Evolutionary conservation across 2,329 filamentous ascomycete genomes (phyloP), one percentile per base, ranked within the genome.

Genomic region (Nemania bipapillata): DNA sequence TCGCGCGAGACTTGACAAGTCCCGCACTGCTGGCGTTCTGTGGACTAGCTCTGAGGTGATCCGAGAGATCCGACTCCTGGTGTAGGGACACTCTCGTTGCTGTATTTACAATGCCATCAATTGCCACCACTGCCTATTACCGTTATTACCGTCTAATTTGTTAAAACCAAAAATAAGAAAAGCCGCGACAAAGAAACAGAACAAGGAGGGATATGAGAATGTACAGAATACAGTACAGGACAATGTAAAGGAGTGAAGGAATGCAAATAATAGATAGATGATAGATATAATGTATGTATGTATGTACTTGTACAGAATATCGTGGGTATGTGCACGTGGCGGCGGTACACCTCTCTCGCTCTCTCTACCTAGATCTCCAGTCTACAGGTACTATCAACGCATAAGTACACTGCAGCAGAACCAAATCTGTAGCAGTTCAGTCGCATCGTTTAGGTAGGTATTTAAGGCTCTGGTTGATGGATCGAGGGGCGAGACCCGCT

Each of bases 61-160:
- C 68, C 68, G 68, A 47, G 58, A n/a, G 58, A 68, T 65, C 65
- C 65, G 65, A 45, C 30, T 55, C 53, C 20, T 9, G 61, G 49
- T 59, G 47, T 37, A 28, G 42, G 24, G 42, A 24, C 26, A 20
- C 55, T 56, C 52, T 65, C 24, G 45, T 61, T 17, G 54, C 40
- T 45, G 40, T 56, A 52, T 61, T 68, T 59, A 70, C 30, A 53
- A 55, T 59, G 37, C 65, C 68, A 70, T 70, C 49, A 55, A 63
- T 54, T 37, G 60, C 40, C 37, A 32, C 45, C 49, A 61, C 49
- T 9, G 30, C 9, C n/a, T 32, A 32, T 32, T 32, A 32, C 30
- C 1, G 11, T 52, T 35, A 54, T 37, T 56, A 40, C 26, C 26
- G 47, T 50, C 15, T 42, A 30, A 12, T 49, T 26, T 26, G 20